Evolutionary conservation across 805 yeast species (phyloP), one percentile per base, ranked within the genome.

Genomic region (Pichia pseudocactophila): DNA sequence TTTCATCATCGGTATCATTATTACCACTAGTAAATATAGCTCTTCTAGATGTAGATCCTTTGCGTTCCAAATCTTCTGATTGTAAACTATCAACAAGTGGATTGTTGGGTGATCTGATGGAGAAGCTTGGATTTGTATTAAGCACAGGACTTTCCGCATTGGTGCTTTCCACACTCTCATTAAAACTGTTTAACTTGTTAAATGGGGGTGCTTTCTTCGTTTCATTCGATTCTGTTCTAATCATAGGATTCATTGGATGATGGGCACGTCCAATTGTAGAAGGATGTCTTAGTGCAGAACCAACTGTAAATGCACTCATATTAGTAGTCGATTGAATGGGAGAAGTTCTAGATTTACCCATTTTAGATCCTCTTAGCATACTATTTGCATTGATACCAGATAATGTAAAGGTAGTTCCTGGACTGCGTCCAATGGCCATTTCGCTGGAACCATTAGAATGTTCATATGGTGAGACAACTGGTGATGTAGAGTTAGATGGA

Each of bases 1-100:
- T 30, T 16, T 28, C 10, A 32, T 45, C 42, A 16, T 36, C 38
- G 7, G 28, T 34, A 28, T 32, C 37, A 22, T 35, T 35, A 30
- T 19, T 30, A 16, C 45, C 45, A 33, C 41, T 37, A 2, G 41
- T 37, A 19, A 42, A 42, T 12, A 37, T 15, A 6, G 40, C 44
- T 15, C 28, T 37, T 16, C 44, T 26, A 7, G 27, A 19, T 5
- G 3, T 19, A 7, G 30, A 17, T 8, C 27, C n/a, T 12, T n/a
- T 28, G 13, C 31, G 13, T 13, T 28, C 12, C 13, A 28, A n/a
- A 11, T 12, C 15, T 7, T n/a, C 12, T 12, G 15, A n/a, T 7
- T 28, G 13, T 26, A 9, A 11, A 26, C 11, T 9, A 26, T 8
- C 28, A 28, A 28, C 12, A 11, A 28, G 15, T 5, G 31, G 31